These are phyloP conservation scores for Oryza glaberrima DNA, from an alignment of 176 grass and related monocot species.

Conservation along the genomic window DNA sequence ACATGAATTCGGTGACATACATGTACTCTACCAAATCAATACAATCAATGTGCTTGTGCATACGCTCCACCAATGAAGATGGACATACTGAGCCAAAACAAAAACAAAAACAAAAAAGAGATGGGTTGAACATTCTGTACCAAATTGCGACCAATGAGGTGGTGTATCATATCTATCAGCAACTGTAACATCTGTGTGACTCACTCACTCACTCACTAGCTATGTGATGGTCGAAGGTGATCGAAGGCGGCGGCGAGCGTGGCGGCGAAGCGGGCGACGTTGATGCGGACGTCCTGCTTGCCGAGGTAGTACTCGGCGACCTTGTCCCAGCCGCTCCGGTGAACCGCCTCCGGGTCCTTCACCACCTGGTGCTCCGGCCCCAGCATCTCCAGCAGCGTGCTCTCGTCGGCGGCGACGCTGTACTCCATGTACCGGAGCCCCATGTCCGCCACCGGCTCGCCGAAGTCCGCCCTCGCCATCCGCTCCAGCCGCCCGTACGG, in stretches of 20 bases:
- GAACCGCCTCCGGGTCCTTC: constrained; percentile 66
- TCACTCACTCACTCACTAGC: too few species aligned
- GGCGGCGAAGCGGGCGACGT: constrained; percentile 56
- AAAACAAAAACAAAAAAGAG: too few species aligned
- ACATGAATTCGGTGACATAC: too few species aligned
- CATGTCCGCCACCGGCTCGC: constrained; percentile 61
- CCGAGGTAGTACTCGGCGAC: constrained; percentile 75
- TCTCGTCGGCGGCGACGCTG: constrained; percentile 69
- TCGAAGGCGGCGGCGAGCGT: constrained; percentile 53
- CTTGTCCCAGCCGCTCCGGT: constrained; percentile 73
- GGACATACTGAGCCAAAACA: too few species aligned
- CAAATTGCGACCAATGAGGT: too few species aligned
- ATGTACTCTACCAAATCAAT: too few species aligned
- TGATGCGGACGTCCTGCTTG: constrained; percentile 73
- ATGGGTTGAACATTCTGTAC: too few species aligned
- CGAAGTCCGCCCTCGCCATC: constrained; percentile 64
- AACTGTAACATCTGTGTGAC: too few species aligned
- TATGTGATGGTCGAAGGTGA: constrained; percentile 32
- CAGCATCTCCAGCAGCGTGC: constrained; percentile 66
- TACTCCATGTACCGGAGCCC: constrained; percentile 70
- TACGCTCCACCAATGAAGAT: too few species aligned
- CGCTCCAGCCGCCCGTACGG: constrained; percentile 75
- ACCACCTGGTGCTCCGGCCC: constrained; percentile 67
- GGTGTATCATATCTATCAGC: too few species aligned
- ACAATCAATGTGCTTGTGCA: too few species aligned